Percentiles rank a stretch among this genome's conserved stretches.
Conservation (phyloP, 768 basidiomycete species). For the Collybia mongolica region DNA sequence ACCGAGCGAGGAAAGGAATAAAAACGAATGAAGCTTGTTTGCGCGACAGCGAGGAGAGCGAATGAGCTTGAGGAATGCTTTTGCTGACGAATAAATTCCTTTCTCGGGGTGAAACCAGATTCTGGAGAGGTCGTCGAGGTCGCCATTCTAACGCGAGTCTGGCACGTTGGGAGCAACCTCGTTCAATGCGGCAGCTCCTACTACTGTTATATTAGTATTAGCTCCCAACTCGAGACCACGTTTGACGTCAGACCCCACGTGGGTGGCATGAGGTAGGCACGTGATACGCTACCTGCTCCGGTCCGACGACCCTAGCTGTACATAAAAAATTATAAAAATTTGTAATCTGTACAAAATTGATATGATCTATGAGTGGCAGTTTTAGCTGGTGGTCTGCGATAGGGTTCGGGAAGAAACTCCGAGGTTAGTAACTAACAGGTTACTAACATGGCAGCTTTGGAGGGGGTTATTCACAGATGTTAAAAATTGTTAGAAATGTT, state of each 20-base stretch:
- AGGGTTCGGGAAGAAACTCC: no score
- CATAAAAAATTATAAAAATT: no score
- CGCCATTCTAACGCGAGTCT: neutral
- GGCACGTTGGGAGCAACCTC: no score
- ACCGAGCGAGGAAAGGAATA: constrained; percentile 64
- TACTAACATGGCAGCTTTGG: no score
- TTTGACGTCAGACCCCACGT: constrained; percentile 17
- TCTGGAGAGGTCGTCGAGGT: constrained; percentile 35
- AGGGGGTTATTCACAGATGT: no score
- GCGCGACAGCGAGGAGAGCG: constrained; percentile 67
- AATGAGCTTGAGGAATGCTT: constrained; percentile 54
- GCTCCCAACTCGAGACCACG: constrained; percentile 10
- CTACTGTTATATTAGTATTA: no score
- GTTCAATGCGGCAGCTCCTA: no score
- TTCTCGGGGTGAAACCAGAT: constrained; percentile 61
- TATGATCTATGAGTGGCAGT: no score
- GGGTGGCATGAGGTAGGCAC: constrained; percentile 13
- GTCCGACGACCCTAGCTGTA: neutral
- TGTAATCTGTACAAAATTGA: no score
- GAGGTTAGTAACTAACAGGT: no score
- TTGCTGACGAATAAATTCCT: constrained; percentile 68
- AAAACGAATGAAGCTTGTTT: constrained; percentile 61
- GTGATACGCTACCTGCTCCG: neutral
- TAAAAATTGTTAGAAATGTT: no score
- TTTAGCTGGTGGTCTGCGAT: no score